Conservation (phyloP, 768 basidiomycete species). For the Boletus tomentosulus region DNA sequence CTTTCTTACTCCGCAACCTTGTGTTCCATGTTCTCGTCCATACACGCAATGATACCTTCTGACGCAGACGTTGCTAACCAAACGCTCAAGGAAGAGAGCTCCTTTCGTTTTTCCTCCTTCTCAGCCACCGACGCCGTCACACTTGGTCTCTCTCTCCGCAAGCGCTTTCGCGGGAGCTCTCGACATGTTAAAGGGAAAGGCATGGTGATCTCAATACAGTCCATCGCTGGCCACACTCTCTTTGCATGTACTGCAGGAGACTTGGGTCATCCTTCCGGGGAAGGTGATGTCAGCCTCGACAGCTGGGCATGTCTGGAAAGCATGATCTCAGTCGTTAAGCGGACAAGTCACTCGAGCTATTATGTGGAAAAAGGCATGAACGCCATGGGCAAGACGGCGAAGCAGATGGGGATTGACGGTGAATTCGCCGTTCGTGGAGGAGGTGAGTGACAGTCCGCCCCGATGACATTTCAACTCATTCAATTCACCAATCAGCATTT, state of each 20-base stretch:
- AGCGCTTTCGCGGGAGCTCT: constrained; percentile 72
- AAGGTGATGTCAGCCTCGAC: constrained; percentile 75
- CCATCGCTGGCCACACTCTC: constrained; percentile 71
- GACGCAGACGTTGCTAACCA: constrained; percentile 73
- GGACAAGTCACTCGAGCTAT: constrained; percentile 80
- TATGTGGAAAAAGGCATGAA: constrained; percentile 87
- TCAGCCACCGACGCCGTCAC: constrained; percentile 77
- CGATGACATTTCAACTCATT: background rate
- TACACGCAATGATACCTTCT: constrained; percentile 57
- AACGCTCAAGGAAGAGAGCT: constrained; percentile 64
- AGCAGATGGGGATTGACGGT: constrained; percentile 64
- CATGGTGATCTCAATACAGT: constrained; percentile 75
- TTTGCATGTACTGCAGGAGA: constrained; percentile 86
- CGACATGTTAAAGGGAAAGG: constrained; percentile 77
- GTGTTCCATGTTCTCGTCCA: constrained; percentile 56
- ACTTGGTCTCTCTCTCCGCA: constrained; percentile 72
- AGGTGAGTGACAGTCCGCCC: constrained; percentile 45
- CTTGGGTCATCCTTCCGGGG: constrained; percentile 58
- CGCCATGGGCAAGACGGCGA: constrained; percentile 74
- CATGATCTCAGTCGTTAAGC: constrained; percentile 73
- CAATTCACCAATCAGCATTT: constrained; percentile 50
- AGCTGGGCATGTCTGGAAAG: constrained; percentile 77
- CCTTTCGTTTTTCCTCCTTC: constrained; percentile 69
- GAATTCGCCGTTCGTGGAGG: constrained; percentile 70
- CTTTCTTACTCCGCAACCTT: constrained; percentile 12